These are phyloP conservation scores for Gnomoniopsis sp. DNA, from an alignment of 2,329 filamentous ascomycete species.

Conservation along the genomic window DNA sequence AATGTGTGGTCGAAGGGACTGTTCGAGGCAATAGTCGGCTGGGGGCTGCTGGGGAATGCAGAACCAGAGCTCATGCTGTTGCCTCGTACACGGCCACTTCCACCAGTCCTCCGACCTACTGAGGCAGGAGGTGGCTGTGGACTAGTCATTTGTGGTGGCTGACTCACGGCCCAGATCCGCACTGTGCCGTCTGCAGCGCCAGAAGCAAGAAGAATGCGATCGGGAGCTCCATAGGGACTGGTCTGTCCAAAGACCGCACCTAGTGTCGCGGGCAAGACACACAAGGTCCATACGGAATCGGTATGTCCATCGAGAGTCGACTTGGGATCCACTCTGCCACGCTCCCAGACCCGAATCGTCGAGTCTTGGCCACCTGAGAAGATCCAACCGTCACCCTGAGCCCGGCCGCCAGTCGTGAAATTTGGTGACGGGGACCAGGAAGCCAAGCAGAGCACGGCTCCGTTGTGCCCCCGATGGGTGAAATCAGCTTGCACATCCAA, in stretches of 20 bases:
- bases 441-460: slow-evolving; percentile 80
- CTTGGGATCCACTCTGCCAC: slow-evolving; percentile 90
- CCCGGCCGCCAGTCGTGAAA: slow-evolving; percentile 84
- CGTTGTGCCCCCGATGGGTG: slow-evolving; percentile 91
- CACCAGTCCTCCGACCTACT: slow-evolving; percentile 50
- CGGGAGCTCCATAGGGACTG: slow-evolving; percentile 72
- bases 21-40: slow-evolving; percentile 79
- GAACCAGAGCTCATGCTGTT: slow-evolving; percentile 95
- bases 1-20: slow-evolving; percentile 87
- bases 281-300: slow-evolving; percentile 94
- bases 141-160: slow-evolving; percentile 80
- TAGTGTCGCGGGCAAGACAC: slow-evolving; percentile 81
- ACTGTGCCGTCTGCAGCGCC: slow-evolving; percentile 89
- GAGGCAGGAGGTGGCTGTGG: slow-evolving; percentile 62
- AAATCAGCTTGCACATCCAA: slow-evolving; percentile 92
- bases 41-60: slow-evolving; percentile 84
- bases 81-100: slow-evolving; percentile 73
- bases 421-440: slow-evolving; percentile 85
- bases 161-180: slow-evolving; percentile 90
- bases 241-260: slow-evolving; percentile 76
- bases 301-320: slow-evolving; percentile 91
- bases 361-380: slow-evolving; percentile 96
- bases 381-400: slow-evolving; percentile 93
- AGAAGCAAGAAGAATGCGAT: slow-evolving; percentile 85
- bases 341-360: slow-evolving; percentile 92